These are phyloP conservation scores for Beauveria rudraprayagi DNA, from an alignment of 2,329 filamentous ascomycete genomes.

Conservation along the genomic window DNA sequence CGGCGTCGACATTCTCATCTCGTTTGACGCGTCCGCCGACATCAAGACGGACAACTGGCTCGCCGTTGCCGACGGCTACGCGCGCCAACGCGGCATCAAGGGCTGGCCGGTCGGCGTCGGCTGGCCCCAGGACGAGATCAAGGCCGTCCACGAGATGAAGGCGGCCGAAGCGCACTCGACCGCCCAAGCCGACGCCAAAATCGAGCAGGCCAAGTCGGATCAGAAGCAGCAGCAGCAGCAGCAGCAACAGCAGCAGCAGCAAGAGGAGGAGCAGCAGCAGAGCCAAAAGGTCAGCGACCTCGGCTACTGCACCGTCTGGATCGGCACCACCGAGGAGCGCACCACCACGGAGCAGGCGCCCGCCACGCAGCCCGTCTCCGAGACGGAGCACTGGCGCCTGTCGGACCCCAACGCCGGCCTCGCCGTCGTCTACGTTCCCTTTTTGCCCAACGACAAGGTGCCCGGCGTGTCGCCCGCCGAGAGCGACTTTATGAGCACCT, in stretches of 20 bases:
- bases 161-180: slow-evolving; percentile 53
- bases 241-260: slow-evolving; percentile 14
- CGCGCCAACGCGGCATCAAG: slow-evolving; percentile 78
- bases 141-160: slow-evolving; percentile 47
- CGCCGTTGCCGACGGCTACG: slow-evolving; percentile 87
- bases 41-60: slow-evolving; percentile 95
- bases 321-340: slow-evolving; percentile 73
- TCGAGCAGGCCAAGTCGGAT: slow-evolving; percentile 50
- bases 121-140: slow-evolving; percentile 63
- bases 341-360: slow-evolving; percentile 45
- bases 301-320: slow-evolving; percentile 91
- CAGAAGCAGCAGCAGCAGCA: slow-evolving; percentile 24
- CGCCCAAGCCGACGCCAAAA: slow-evolving; percentile 53
- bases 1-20: slow-evolving; percentile 80
- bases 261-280: slow-evolving; percentile 19
- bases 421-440: slow-evolving; percentile 82
- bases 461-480: slow-evolving; percentile 74
- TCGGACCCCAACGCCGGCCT: slow-evolving; percentile 76
- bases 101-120: slow-evolving; percentile 94
- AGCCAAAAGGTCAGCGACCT: slow-evolving; percentile 50
- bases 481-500: slow-evolving; percentile 85
- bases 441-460: slow-evolving; percentile 73
- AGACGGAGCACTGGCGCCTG: slow-evolving; percentile 56
- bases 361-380: slow-evolving; percentile 45
- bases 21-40: slow-evolving; percentile 91